These are phyloP conservation scores for Komagataea norvegica DNA, from an alignment of 1,139 yeast species.

Conservation along the genomic window DNA sequence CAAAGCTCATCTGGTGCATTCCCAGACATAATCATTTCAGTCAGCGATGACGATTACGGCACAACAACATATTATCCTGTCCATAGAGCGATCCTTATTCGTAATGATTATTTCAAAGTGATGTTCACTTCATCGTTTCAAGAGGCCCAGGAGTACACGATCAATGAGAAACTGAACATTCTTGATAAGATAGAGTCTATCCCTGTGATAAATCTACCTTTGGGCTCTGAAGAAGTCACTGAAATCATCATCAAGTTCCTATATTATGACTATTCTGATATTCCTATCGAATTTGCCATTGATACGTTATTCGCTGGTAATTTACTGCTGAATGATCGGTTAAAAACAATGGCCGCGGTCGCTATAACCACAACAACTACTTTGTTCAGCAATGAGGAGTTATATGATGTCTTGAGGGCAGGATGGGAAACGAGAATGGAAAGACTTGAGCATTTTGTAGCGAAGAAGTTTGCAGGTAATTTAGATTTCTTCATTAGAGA, in stretches of 20 bases:
- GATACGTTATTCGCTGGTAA: conserved; percentile 61
- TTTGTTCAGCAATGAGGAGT: conserved; percentile 31
- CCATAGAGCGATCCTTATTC: conserved; percentile 53
- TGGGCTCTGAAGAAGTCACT: conserved; percentile 38
- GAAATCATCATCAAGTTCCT: conserved; percentile 53
- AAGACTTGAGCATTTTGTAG: conserved; percentile 59
- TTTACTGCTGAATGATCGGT: conserved; percentile 53
- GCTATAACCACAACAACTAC: conserved; percentile 41
- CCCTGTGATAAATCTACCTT: conserved; percentile 37
- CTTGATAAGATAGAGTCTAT: conserved; percentile 19
- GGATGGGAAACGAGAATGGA: conserved; percentile 69
- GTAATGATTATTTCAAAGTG: conserved; percentile 62
- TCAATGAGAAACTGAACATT: conserved; percentile 15
- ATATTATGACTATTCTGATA: conserved; percentile 55
- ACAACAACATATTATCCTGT: conserved; percentile 46
- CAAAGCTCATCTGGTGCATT: conserved; percentile 17
- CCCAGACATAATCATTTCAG: conserved; percentile 48
- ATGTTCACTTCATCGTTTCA: conserved; percentile 52
- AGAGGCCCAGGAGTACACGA: conserved; percentile 31
- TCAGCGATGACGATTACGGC: conserved; percentile 28
- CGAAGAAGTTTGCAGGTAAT: conserved; percentile 52
- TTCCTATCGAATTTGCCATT: conserved; percentile 46
- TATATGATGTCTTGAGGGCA: conserved; percentile 54
- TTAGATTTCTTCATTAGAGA: conserved; percentile 36
- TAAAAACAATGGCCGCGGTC: conserved; percentile 64